These are phyloP conservation scores for Hypoxylon cercidicola DNA, from an alignment of 495 filamentous ascomycete species.

Conservation along the genomic window DNA sequence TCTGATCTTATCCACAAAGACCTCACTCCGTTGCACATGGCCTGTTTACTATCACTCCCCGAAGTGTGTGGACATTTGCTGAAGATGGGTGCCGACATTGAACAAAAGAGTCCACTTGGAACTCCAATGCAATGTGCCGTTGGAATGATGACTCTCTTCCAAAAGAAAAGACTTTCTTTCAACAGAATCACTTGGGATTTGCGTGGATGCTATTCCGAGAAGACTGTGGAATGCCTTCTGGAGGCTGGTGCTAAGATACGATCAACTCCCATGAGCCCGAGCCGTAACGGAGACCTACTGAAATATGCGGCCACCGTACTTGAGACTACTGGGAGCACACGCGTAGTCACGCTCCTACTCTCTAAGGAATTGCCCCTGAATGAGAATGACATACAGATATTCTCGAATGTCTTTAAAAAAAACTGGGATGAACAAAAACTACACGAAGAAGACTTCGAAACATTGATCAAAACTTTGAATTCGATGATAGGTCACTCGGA, in stretches of 20 bases:
- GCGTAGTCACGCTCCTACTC: not conserved
- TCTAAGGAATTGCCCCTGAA: not conserved
- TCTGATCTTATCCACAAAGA: not conserved
- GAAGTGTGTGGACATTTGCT: not conserved
- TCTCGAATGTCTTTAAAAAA: not conserved
- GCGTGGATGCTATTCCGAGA: not conserved
- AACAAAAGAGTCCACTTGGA: constrained; percentile 1
- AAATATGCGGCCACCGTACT: no score
- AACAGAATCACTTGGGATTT: no score
- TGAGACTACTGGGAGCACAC: not conserved
- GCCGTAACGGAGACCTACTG: no score
- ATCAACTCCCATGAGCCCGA: no score
- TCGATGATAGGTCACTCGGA: constrained; percentile 1
- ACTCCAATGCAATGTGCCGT: constrained; percentile 12
- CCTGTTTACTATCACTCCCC: constrained; percentile 8
- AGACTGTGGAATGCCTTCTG: not conserved
- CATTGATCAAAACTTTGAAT: constrained; percentile 1
- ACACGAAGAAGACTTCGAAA: not conserved
- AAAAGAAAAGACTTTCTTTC: no score
- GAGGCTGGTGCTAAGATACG: no score
- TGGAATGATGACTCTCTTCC: not conserved
- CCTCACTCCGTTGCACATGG: constrained; percentile 11
- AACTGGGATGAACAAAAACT: no score
- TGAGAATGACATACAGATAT: not conserved
- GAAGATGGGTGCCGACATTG: not conserved